Evolutionary conservation across 208 protist genomes (phyloP), one percentile per base, ranked within the genome.

Genomic region (Crithidia thermophila): DNA sequence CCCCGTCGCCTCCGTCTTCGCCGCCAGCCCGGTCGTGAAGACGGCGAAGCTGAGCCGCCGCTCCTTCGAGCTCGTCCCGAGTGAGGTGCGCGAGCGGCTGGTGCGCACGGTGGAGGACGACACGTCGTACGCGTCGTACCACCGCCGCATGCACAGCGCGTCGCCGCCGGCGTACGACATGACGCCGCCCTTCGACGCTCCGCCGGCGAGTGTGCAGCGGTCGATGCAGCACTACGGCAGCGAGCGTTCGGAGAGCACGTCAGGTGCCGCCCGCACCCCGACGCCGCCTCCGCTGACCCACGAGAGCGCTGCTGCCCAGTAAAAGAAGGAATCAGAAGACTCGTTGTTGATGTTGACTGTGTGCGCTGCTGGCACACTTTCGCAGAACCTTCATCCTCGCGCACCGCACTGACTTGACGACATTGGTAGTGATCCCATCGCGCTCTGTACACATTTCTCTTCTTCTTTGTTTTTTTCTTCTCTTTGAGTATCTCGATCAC

Each of bases 41-140:
- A 90, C 85, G 14, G 84, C 82, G 11, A 93, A 88, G 67, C 45
- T 93, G 27, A 87, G 76, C 62, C 74, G 84, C n/a, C 71, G 67
- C 55, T 80, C 85, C 36, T 94, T 91, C 71, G 85, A 94, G n/a
- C 56, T 84, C 55, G 53, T 91, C 40, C 80, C 79, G 8, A 66
- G 31, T 13, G 33, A 40, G 33, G 58, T 63, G 21, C 68, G 68
- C 30, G 81, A 84, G 21, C 46, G 74, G 18, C 36, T 94, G 28
- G 56, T 74, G 11, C 33, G 46, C 10, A 14, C 75, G 7, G 76
- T 82, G 2, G 73, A 79, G 72, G 76, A 82, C 46, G 78, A 84
- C 28, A 66, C 63, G 20, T 61, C 46, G 27, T 90, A 87, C 71
- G 33, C 68, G 30, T 67, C 79, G 51, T 91, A 91, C 63, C 77